These are phyloP conservation scores for Penicillium sclerotiorum DNA, from an alignment of 2,329 filamentous ascomycete genomes.

Conservation along the genomic window DNA sequence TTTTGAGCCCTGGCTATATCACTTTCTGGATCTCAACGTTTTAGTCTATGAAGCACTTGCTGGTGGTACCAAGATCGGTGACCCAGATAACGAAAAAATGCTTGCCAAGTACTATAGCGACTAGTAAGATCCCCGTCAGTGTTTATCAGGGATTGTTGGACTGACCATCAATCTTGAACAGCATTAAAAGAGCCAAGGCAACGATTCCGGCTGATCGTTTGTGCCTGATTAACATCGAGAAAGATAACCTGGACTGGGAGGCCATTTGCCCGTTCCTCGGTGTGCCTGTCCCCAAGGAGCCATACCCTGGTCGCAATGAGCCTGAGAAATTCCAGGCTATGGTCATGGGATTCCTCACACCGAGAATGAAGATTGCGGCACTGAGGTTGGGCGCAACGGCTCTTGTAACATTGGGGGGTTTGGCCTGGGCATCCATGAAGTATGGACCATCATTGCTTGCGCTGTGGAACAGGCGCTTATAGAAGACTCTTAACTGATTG, in stretches of 20 bases:
- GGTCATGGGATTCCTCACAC: conserved; percentile 13
- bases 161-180: conserved; percentile 2
- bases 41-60: conserved; percentile 16
- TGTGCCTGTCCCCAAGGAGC: conserved; percentile 20
- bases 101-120: conserved; percentile 21
- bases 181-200: conserved; percentile 23
- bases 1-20: conserved; percentile 17
- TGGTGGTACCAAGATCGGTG: conserved; percentile 12
- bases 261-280: conserved; percentile 28
- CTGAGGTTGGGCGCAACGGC: conserved; percentile 15
- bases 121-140: conserved; percentile 18
- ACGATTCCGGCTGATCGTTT: conserved; percentile 24
- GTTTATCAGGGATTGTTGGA: too few relatives aligned
- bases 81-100: conserved; percentile 15
- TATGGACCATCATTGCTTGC: conserved; percentile 12
- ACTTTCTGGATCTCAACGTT: conserved; percentile 15
- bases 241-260: conserved; percentile 26
- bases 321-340: conserved; percentile 22
- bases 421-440: conserved; percentile 13
- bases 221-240: conserved; percentile 21
- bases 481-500: too few relatives aligned
- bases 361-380: conserved; percentile 13
- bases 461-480: neutral
- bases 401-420: conserved; percentile 12
- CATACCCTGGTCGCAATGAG: conserved; percentile 26